Conservation (phyloP, 2,329 filamentous ascomycete species). For the Sphaerulina populicola region DNA sequence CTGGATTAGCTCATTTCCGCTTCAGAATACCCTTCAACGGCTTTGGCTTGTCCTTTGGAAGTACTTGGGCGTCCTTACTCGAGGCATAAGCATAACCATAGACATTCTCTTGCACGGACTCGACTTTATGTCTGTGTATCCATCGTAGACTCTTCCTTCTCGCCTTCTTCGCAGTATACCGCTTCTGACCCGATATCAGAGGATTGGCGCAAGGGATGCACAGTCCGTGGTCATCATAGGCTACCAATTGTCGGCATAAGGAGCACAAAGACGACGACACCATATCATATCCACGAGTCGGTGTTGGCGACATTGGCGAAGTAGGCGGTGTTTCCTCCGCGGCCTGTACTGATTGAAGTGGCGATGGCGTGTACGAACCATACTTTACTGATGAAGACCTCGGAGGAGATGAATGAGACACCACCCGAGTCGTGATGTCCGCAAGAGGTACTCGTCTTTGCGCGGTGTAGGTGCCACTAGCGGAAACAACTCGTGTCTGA, state of each 20-base stretch:
- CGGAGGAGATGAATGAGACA: background rate
- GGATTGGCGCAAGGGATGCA: conserved; percentile 5
- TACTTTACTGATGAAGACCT: background rate
- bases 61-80: too few relatives aligned
- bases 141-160: background rate
- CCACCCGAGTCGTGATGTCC: background rate
- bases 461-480: background rate
- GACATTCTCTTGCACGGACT: too few relatives aligned
- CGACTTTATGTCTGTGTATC: background rate
- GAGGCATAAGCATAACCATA: too few relatives aligned
- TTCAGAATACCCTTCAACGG: too few relatives aligned
- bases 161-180: background rate
- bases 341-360: background rate
- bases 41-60: too few relatives aligned
- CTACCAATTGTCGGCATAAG: background rate
- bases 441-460: background rate
- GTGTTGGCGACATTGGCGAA: background rate
- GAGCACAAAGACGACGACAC: background rate
- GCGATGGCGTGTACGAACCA: conserved; percentile 6
- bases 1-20: too few relatives aligned
- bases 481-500: too few relatives aligned
- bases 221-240: background rate
- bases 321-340: conserved; percentile 1
- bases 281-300: background rate
- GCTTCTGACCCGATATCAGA: background rate